Percentiles rank a stretch among this genome's conserved stretches.
phyloP scores from a whole-genome alignment of 2,329 filamentous ascomycete genomes.

The Aspergillus aculeatus region DNA sequence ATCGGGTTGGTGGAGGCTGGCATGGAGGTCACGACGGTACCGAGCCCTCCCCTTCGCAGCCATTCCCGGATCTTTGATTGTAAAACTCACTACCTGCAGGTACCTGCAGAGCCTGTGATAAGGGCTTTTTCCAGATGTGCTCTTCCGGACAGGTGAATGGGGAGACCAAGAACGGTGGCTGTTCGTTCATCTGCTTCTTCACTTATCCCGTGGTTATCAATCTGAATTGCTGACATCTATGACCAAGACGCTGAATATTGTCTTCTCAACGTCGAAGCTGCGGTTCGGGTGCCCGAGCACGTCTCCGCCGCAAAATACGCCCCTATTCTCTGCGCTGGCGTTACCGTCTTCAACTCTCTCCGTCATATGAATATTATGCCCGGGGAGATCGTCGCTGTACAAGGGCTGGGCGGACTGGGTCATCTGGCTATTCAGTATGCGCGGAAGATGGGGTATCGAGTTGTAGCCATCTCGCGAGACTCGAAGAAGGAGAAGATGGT shows the following conservation, averaged over 20 bases:
- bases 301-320: constrained; percentile 47
- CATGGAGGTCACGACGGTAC: constrained; percentile 56
- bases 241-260: constrained; percentile 40
- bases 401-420: constrained; percentile 54
- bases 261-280: constrained; percentile 38
- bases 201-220: not conserved
- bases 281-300: constrained; percentile 48
- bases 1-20: constrained; percentile 67
- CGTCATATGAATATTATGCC: constrained; percentile 48
- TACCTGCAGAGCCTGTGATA: constrained; percentile 62
- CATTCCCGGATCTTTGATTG: not conserved
- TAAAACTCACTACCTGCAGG: constrained; percentile 37
- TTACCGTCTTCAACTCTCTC: constrained; percentile 52
- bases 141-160: constrained; percentile 64
- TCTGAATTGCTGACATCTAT: not conserved
- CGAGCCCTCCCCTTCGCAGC: not conserved
- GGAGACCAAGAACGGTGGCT: constrained; percentile 65
- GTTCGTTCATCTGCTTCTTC: constrained; percentile 31
- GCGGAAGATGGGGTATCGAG: constrained; percentile 52
- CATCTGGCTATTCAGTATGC: constrained; percentile 56
- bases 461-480: constrained; percentile 52
- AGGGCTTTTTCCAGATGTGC: constrained; percentile 68
- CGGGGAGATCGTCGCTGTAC: constrained; percentile 51
- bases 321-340: constrained; percentile 52
- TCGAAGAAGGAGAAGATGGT: constrained; percentile 55